Conservation (phyloP, 78 protist species). For the Tieghemostelium lacteum region DNA sequence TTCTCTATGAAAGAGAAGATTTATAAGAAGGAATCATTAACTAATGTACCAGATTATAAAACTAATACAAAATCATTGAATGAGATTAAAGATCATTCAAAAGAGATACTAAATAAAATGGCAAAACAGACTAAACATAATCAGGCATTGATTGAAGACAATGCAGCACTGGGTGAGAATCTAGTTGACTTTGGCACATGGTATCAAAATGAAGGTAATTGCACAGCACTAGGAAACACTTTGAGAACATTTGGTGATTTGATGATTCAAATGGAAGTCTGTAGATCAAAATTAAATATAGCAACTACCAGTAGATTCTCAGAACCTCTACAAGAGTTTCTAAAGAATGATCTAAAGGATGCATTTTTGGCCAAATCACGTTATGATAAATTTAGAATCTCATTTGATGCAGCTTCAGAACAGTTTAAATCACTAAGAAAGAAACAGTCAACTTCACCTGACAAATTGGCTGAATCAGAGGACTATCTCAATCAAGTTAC, state of each 20-base stretch:
- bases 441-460: neutral
- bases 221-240: conserved; percentile 2
- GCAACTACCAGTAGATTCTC: conserved; percentile 3
- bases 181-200: conserved; percentile 21
- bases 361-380: conserved; percentile 18
- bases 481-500: neutral
- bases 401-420: conserved; percentile 62
- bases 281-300: conserved; percentile 36
- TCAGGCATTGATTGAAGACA: conserved; percentile 37
- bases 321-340: conserved; percentile 20
- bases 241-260: conserved; percentile 32
- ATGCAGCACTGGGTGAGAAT: conserved; percentile 9
- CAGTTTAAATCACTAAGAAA: conserved; percentile 47
- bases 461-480: neutral
- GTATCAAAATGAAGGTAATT: neutral
- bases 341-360: conserved; percentile 35
- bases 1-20: conserved; percentile 22
- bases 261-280: conserved; percentile 13
- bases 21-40: conserved; percentile 3
- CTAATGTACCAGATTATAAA: conserved; percentile 40
- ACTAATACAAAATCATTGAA: conserved; percentile 6
- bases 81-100: conserved; percentile 14
- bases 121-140: conserved; percentile 25
- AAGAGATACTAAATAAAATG: neutral
- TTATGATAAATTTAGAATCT: conserved; percentile 55